Conservation (phyloP, 805 yeast species). For the Jamesozyma piceae region DNA sequence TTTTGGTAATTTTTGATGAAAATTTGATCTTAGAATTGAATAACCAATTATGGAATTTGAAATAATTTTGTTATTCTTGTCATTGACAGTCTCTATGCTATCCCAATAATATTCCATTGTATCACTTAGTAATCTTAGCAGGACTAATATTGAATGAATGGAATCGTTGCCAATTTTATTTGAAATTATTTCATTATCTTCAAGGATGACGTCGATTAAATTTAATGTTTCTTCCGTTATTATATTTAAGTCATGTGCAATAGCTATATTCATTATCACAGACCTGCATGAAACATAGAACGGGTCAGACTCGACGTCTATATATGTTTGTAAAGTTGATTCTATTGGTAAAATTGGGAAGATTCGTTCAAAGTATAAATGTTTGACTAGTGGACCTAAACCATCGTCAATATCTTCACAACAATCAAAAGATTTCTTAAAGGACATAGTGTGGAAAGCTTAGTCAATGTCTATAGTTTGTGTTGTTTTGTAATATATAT, state of each 20-base stretch:
- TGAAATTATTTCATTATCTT: conserved; percentile 11
- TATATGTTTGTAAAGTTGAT: conserved; percentile 7
- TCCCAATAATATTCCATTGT: conserved; percentile 35
- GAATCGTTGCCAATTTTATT: conserved; percentile 8
- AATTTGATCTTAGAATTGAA: conserved; percentile 26
- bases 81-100: conserved; percentile 9
- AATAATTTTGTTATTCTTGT: conserved; percentile 10
- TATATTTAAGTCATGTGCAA: conserved; percentile 12
- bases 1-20: conserved; percentile 30
- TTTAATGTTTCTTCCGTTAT: conserved; percentile 10
- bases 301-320: conserved; percentile 15
- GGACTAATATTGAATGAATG: conserved; percentile 24
- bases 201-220: conserved; percentile 14
- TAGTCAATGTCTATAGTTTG: no score
- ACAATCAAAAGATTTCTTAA: no score
- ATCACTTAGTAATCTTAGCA: conserved; percentile 35
- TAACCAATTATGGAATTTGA: conserved; percentile 25
- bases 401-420: not conserved
- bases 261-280: conserved; percentile 17
- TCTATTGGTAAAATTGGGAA: conserved; percentile 13
- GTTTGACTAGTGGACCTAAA: conserved; percentile 9
- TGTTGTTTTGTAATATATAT: no score
- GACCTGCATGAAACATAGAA: conserved; percentile 17
- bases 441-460: no score
- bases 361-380: conserved; percentile 13